These are phyloP conservation scores for Aureobasidium sp. DNA, from an alignment of 2,329 filamentous ascomycete species.

Conservation along the genomic window DNA sequence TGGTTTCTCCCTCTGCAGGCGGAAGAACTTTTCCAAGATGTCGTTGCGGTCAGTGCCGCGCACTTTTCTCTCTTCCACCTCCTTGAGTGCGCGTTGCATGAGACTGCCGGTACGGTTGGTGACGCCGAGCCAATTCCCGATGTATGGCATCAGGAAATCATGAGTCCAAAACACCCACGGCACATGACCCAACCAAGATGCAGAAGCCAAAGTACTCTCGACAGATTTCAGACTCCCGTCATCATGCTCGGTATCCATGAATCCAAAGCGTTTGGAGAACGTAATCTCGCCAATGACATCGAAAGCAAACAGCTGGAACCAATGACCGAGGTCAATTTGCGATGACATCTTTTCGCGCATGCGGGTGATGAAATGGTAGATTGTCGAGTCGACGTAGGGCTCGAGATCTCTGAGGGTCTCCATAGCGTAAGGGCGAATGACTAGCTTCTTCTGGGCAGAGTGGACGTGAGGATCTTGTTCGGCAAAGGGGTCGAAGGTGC, in stretches of 20 bases:
- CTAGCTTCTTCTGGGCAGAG: constrained; percentile 24
- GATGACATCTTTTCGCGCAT: constrained; percentile 24
- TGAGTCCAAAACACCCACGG: constrained; percentile 30
- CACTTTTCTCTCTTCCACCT: constrained; percentile 6
- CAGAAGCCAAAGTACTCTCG: constrained; percentile 27
- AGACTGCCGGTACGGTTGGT: constrained; percentile 4
- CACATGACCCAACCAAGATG: constrained; percentile 33
- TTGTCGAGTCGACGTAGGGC: constrained; percentile 33
- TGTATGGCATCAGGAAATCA: not conserved
- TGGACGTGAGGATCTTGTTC: constrained; percentile 29
- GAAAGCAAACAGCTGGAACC: constrained; percentile 36
- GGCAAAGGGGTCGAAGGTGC: constrained; percentile 30
- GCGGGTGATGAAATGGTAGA: constrained; percentile 29
- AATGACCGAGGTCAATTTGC: constrained; percentile 30
- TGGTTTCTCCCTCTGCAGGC: constrained; percentile 10
- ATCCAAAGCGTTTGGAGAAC: constrained; percentile 32
- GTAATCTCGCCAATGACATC: constrained; percentile 39
- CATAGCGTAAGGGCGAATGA: constrained; percentile 26
- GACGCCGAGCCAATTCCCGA: constrained; percentile 10
- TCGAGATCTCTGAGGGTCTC: constrained; percentile 33
- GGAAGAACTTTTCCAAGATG: constrained; percentile 10
- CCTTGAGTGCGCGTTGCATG: constrained; percentile 2
- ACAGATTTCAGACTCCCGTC: constrained; percentile 30
- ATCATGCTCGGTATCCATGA: constrained; percentile 30
- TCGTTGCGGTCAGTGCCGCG: constrained; percentile 10